Base-by-base conservation (phyloP, 2,329 filamentous ascomycete species). In the Pyrenochaeta sp. region DNA sequence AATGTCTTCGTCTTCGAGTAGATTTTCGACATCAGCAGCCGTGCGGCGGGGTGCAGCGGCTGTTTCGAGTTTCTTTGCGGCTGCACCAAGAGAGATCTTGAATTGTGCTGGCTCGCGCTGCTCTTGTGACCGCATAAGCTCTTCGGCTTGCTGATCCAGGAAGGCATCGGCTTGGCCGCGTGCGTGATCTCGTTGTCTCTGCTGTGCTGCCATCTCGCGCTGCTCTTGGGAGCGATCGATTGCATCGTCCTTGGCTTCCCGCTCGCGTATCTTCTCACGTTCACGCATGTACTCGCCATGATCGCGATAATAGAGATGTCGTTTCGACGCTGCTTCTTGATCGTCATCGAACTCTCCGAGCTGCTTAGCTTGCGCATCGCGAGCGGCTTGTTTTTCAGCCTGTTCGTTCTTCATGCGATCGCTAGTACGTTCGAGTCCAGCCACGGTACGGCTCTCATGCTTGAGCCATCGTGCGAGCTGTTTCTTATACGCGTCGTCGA, bases 391-490 rank as follows among this genome's bases (percentile, higher is more conserved):
- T 2, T 86, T 77, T 19, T 88, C 87, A 25, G 87, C 86, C 3
- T 86, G 85, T 66, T 96, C 91, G 49, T 91, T 88, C 61, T 87
- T 88, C 71, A 96, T 92, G 10, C 92, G 89, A 28, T 90, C 90
- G 67, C 87, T 89, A 72, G 97, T 93, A 58, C 95, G 88, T 66
- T 96, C 91, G 24, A 97, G 81, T 0, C 95, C 94, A 4, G 92
- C 91, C 13, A 91, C 90, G 40, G 92, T 87, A 59, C 91, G 91
- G 52, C 90, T 87, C 76, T 99, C 95, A 44, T 93, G 88, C 74
- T 96, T 96, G 27, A 92, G 83, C 94, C 94, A 98, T 61, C 92
- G 90, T 30, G 92, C 88, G 75, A 97, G 92, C 43, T 93, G 90
- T 67, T 97, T 93, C 0, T 91, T 82, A 73, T 92, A 97, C 46